phyloP scores from a whole-genome alignment of 805 yeast species.

The Tetrapisispora fleetii region DNA sequence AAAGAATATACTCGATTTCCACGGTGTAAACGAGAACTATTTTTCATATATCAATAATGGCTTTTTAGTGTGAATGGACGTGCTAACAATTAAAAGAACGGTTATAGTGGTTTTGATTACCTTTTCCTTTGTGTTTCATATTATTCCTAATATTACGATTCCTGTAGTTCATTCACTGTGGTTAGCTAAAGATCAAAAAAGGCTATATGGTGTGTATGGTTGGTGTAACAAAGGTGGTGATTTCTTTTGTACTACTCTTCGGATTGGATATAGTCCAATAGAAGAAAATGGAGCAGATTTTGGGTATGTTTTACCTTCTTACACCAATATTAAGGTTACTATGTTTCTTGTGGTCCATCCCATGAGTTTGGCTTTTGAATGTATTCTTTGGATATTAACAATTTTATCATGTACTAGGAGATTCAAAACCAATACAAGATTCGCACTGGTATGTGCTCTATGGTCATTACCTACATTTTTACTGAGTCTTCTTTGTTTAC shows the following conservation, averaged over 20 bases:
- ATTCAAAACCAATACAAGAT: conserved; percentile 31
- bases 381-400: conserved; percentile 34
- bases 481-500: conserved; percentile 58
- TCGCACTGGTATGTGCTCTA: conserved; percentile 42
- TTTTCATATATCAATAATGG: not conserved
- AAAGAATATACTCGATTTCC: too few species aligned
- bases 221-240: conserved; percentile 33
- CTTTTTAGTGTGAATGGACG: not conserved
- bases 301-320: conserved; percentile 37
- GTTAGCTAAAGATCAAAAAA: conserved; percentile 41
- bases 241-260: not conserved
- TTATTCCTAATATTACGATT: conserved; percentile 49
- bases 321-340: conserved; percentile 49
- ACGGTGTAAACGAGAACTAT: not conserved
- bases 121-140: conserved; percentile 35
- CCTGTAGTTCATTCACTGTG: conserved; percentile 44
- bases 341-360: conserved; percentile 59
- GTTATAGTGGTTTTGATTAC: not conserved
- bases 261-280: not conserved
- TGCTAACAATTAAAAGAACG: not conserved
- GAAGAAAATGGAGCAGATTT: not conserved
- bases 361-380: conserved; percentile 47
- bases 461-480: conserved; percentile 62
- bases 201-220: conserved; percentile 63
- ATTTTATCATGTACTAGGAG: conserved; percentile 27